Percentiles rank a stretch among this genome's conserved stretches.
Conservation (phyloP, 352 stramenopile genomes). For the Phytopythium kandeliae region DNA sequence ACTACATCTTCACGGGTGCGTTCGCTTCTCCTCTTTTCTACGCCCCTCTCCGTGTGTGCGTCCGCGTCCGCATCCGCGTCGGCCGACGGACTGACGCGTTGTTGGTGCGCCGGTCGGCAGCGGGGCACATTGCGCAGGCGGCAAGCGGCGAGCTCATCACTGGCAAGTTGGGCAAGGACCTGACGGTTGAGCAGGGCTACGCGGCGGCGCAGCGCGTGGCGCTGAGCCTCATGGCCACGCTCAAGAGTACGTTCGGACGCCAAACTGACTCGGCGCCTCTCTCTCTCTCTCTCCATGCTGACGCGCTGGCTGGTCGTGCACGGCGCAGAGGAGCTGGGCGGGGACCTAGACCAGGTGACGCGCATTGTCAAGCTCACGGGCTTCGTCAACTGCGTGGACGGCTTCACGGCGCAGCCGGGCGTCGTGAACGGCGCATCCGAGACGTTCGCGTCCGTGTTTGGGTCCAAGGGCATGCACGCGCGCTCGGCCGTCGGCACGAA, state of each 20-base stretch:
- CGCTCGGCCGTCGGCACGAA: conserved; percentile 96
- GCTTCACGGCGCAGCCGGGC: conserved; percentile 89
- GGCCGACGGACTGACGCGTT: too few relatives aligned
- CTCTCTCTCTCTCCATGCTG: background rate
- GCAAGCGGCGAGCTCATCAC: conserved; percentile 53
- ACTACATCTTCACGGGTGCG: conserved; percentile 68
- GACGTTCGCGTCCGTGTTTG: conserved; percentile 90
- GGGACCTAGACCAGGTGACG: conserved; percentile 91
- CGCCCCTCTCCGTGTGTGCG: too few relatives aligned
- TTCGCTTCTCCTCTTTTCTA: background rate
- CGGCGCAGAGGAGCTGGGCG: conserved; percentile 84
- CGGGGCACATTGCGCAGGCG: conserved; percentile 59
- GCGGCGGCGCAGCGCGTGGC: conserved; percentile 70
- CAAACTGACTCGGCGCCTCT: background rate
- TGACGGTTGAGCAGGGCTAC: conserved; percentile 83
- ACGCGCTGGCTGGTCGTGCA: too few relatives aligned
- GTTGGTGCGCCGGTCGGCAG: conserved; percentile 8
- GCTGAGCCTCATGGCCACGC: conserved; percentile 81
- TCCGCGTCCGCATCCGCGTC: too few relatives aligned
- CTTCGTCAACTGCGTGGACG: conserved; percentile 94
- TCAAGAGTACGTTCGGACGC: conserved; percentile 50
- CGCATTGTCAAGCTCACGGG: conserved; percentile 95
- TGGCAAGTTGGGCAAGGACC: conserved; percentile 77
- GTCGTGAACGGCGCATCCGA: conserved; percentile 97
- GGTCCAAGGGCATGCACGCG: conserved; percentile 85